Base-by-base conservation (phyloP, 495 filamentous ascomycete species). In the Penicillium subrubescens region DNA sequence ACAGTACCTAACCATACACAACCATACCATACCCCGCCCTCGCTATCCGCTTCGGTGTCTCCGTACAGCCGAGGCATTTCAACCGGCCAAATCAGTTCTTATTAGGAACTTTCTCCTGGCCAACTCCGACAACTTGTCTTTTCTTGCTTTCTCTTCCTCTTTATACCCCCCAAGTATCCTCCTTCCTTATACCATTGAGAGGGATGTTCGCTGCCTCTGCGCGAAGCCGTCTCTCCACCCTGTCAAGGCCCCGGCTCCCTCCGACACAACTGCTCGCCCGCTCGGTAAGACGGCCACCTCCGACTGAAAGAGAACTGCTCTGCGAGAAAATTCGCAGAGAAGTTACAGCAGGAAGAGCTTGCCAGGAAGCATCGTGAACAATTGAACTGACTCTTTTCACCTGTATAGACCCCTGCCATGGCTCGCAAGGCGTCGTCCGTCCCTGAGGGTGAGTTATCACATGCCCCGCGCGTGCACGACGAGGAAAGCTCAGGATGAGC, bases 201-300 rank as follows among this genome's bases (percentile, higher is more conserved):
- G 78, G 74, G 65, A 82, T 82, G 80, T 82, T 82, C 71, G 75
- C 78, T 69, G 77, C 79, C 71, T 74, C 77, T 73, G 79, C 77
- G 66, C 71, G 78, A 76, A 80, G 76, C 76, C 77, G 79, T 75
- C 74, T 82, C 70, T 76, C 76, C 67, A 74, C 73, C 66, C 67
- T 81, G 62, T 65, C 76, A 69, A 73, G 78, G 75, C 73, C 74
- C 56, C 76, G 78, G 69, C 75, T 78, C 37, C 73, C 76, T 68
- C 71, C 78, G 57, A 77, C 77, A 52, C 65, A 76, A 65, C 75
- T 78, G 12, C 76, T 79, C 57, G 64, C 75, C 63, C 74, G 77
- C 73, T 78, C 78, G 64, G 77, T 79, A 75, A 65, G 75, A 66
- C 62, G 60, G 64, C 54, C 55, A 60, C 39, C 66, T 67, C 60